Evolutionary conservation across 805 yeast genomes (phyloP).

Genomic region (Candida mattraensis): DNA sequence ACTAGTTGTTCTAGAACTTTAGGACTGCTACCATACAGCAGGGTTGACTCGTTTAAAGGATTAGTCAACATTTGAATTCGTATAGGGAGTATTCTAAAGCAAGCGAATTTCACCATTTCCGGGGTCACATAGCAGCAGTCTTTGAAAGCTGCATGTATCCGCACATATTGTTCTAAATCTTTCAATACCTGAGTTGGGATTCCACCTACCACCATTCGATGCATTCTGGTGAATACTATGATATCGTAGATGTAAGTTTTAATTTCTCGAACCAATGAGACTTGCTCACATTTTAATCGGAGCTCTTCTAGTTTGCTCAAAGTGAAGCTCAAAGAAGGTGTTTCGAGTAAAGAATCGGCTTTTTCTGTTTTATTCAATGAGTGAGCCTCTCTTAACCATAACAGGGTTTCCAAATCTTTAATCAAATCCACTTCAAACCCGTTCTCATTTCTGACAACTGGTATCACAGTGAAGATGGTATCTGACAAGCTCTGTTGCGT

Average conservation of each 20-base stretch:
- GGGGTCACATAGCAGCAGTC: conserved; percentile 50
- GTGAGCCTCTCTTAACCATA: conserved; percentile 37
- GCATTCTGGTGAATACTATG: conserved; percentile 50
- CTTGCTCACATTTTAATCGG: conserved; percentile 10
- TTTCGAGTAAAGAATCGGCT: neutral
- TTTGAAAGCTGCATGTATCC: conserved; percentile 43
- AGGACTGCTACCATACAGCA: conserved; percentile 57
- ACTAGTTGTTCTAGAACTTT: conserved; percentile 41
- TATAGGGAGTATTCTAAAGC: conserved; percentile 48
- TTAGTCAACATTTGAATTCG: conserved; percentile 35
- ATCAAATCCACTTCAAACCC: conserved; percentile 20
- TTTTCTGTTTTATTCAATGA: neutral
- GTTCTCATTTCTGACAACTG: conserved; percentile 18
- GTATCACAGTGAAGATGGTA: conserved; percentile 23
- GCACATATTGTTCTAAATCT: conserved; percentile 42
- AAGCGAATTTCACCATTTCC: conserved; percentile 48
- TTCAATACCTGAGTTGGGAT: conserved; percentile 45
- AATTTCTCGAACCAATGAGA: conserved; percentile 50
- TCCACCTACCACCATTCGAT: conserved; percentile 54
- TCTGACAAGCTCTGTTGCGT: neutral
- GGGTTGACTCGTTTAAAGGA: conserved; percentile 49
- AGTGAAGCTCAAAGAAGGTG: neutral
- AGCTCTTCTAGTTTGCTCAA: conserved; percentile 1
- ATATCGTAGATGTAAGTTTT: conserved; percentile 57
- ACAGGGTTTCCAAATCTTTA: conserved; percentile 22